A percentile compares a stretch with the other conserved stretches of the same genome.
Conservation (phyloP, 2,329 filamentous ascomycete genomes). For the Emericellopsis atlantica region DNA sequence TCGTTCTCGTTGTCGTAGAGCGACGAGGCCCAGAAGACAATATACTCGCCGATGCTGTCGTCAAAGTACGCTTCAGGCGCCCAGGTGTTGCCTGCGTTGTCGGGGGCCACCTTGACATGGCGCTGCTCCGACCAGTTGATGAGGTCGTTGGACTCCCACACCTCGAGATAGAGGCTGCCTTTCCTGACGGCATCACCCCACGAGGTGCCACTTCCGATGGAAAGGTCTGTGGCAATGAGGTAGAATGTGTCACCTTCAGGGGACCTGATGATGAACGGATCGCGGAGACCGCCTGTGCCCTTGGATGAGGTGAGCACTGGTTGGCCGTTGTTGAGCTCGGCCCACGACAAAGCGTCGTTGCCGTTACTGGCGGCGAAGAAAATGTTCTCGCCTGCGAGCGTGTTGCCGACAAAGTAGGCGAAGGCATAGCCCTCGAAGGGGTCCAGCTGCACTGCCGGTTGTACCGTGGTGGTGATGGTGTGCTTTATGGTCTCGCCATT, state of each 20-base stretch:
- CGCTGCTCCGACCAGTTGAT: constrained; percentile 37
- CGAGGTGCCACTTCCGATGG: constrained; percentile 38
- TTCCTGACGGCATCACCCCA: constrained; percentile 33
- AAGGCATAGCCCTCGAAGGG: constrained; percentile 34
- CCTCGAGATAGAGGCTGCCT: constrained; percentile 36
- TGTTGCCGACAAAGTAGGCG: constrained; percentile 35
- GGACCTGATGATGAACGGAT: constrained; percentile 39
- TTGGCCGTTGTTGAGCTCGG: constrained; percentile 31
- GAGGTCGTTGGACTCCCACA: constrained; percentile 39
- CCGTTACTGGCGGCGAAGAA: constrained; percentile 37
- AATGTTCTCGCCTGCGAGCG: constrained; percentile 33
- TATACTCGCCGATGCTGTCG: constrained; percentile 23
- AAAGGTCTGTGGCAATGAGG: constrained; percentile 37
- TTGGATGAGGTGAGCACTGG: constrained; percentile 29
- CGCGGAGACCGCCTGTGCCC: constrained; percentile 35
- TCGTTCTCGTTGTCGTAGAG: constrained; percentile 27
- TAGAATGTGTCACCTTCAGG: constrained; percentile 37
- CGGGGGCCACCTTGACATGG: constrained; percentile 33
- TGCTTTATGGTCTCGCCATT: constrained; percentile 12
- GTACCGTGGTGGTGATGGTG: constrained; percentile 19
- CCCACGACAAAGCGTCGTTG: constrained; percentile 38
- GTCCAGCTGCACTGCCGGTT: constrained; percentile 15
- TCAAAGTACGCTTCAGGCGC: constrained; percentile 40
- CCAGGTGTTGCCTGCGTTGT: constrained; percentile 39
- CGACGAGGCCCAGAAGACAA: constrained; percentile 31